Conservation (phyloP, 768 basidiomycete genomes). For the Leccinum subgranulosum region DNA sequence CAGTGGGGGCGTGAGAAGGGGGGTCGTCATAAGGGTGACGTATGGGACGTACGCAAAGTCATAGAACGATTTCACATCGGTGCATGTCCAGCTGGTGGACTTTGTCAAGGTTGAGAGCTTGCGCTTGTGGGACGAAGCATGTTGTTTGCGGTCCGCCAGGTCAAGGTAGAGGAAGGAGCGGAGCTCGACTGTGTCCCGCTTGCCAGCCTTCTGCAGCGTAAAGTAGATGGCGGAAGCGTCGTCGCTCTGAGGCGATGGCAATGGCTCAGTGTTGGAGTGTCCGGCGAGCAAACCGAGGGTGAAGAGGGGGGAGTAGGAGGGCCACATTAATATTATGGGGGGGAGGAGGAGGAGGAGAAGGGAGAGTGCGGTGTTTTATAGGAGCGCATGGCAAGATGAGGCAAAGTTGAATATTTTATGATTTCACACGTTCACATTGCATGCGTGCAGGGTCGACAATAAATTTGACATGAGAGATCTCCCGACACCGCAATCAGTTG, state of each 20-base stretch:
- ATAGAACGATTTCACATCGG: conserved; percentile 9
- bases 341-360: no score
- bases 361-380: conserved; percentile 13
- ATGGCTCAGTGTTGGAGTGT: not conserved
- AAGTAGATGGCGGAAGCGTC: conserved; percentile 45
- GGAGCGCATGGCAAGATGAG: not conserved
- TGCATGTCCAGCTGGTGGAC: conserved; percentile 30
- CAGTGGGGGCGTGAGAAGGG: not conserved
- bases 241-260: not conserved
- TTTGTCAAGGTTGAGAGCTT: conserved; percentile 32
- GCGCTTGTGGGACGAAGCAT: conserved; percentile 37
- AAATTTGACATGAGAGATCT: conserved; percentile 2
- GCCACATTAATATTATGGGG: conserved; percentile 11
- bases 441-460: conserved; percentile 8
- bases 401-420: conserved; percentile 20
- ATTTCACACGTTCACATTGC: conserved; percentile 14
- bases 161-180: conserved; percentile 71
- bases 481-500: conserved; percentile 17
- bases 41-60: conserved; percentile 12
- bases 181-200: conserved; percentile 37
- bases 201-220: conserved; percentile 38
- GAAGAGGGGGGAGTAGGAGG: conserved; percentile 60
- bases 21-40: not conserved
- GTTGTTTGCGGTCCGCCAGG: conserved; percentile 51
- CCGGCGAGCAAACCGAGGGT: conserved; percentile 55